A percentile compares a stretch with the other conserved stretches of the same genome.
phyloP scores from a whole-genome alignment of 2,329 filamentous ascomycete species.

The Atkinsonella hypoxylon region DNA sequence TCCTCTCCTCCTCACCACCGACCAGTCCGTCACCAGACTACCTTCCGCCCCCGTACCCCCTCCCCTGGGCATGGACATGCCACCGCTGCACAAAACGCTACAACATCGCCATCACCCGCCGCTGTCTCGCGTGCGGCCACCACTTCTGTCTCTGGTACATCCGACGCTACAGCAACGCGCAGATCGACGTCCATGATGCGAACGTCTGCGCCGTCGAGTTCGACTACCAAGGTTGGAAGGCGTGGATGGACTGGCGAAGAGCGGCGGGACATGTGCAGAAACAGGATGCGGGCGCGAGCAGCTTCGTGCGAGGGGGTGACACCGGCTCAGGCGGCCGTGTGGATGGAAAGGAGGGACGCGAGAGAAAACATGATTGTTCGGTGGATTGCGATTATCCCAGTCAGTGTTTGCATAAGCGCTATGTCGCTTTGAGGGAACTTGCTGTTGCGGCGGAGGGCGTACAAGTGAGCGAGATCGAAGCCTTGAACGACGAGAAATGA shows the following conservation, averaged over 20 bases:
- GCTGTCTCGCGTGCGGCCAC: constrained; percentile 28
- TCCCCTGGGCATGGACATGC: constrained; percentile 23
- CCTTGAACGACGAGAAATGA: background rate
- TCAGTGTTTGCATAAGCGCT: constrained; percentile 11
- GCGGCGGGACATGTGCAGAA: background rate
- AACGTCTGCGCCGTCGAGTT: constrained; percentile 17
- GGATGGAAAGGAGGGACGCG: background rate
- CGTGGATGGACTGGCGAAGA: constrained; percentile 2
- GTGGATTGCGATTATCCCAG: constrained; percentile 14
- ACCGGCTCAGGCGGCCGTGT: no score
- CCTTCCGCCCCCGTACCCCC: constrained; percentile 1
- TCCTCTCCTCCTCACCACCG: background rate
- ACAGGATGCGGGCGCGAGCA: background rate
- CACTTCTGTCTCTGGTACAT: constrained; percentile 18
- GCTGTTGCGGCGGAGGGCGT: background rate
- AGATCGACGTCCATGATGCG: background rate
- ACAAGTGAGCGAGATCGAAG: background rate
- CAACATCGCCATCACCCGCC: constrained; percentile 20
- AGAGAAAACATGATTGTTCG: constrained; percentile 9
- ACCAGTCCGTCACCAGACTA: background rate
- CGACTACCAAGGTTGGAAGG: constrained; percentile 15
- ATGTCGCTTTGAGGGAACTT: background rate
- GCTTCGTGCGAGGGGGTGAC: no score
- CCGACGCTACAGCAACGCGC: background rate
- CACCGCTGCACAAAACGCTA: constrained; percentile 17